Percentiles rank a stretch among this genome's conserved stretches.
phyloP scores from a whole-genome alignment of 2,329 filamentous ascomycete species.

The Cryphonectria carpinicola region DNA sequence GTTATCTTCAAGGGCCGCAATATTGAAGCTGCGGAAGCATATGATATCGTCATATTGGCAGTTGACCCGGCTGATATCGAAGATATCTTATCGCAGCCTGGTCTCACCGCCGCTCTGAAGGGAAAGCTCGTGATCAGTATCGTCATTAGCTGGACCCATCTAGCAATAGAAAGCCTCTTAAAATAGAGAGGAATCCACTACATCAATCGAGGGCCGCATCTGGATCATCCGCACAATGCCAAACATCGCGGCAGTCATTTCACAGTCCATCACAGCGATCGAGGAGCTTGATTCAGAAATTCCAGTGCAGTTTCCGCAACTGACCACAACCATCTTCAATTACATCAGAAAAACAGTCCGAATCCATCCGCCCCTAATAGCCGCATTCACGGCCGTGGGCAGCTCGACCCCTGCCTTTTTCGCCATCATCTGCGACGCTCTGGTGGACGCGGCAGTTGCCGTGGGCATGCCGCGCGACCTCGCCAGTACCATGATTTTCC shows the following conservation, averaged over 20 bases:
- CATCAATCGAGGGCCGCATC: constrained; percentile 17
- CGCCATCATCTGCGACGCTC: constrained; percentile 59
- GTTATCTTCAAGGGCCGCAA: constrained; percentile 28
- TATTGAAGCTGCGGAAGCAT: constrained; percentile 39
- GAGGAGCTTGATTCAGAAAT: constrained; percentile 34
- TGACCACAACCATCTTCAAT: constrained; percentile 53
- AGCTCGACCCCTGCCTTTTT: constrained; percentile 65
- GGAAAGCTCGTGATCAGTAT: constrained; percentile 56
- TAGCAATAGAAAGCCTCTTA: constrained; percentile 40
- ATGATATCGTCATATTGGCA: constrained; percentile 50
- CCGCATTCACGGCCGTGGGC: constrained; percentile 61
- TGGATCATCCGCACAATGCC: constrained; percentile 41
- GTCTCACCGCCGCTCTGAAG: constrained; percentile 43
- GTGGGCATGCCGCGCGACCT: constrained; percentile 61
- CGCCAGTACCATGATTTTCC: constrained; percentile 62
- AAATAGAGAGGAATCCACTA: constrained; percentile 31
- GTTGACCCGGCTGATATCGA: constrained; percentile 51
- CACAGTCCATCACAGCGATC: constrained; percentile 40
- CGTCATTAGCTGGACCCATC: constrained; percentile 52
- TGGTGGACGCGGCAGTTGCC: constrained; percentile 63
- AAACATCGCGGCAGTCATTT: constrained; percentile 41
- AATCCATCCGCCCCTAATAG: constrained; percentile 56
- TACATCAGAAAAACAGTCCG: constrained; percentile 57
- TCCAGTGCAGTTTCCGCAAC: constrained; percentile 31
- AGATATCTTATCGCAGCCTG: constrained; percentile 41